Percentiles rank a stretch among this genome's conserved stretches.
Evolutionary conservation across 2,329 filamentous ascomycete genomes (phyloP).

Genomic region (Bipolaris victoriae): DNA sequence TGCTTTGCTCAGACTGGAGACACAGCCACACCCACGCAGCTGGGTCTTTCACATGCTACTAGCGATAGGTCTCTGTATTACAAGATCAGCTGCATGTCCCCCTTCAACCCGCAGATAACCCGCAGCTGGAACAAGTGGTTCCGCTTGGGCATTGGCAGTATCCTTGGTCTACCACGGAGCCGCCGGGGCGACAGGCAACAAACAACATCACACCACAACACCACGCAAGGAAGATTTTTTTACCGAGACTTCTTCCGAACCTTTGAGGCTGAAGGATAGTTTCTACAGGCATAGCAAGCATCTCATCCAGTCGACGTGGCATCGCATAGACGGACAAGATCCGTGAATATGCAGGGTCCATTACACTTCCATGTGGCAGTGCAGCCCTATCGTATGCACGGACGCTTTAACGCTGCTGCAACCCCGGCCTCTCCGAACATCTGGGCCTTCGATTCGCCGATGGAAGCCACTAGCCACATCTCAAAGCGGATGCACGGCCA

Average conservation of each 20-base stretch:
- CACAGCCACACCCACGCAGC: slow-evolving; percentile 14
- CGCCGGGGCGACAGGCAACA: slow-evolving; percentile 4
- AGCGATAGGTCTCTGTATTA: background rate
- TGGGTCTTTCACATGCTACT: slow-evolving; percentile 6
- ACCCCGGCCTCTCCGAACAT: slow-evolving; percentile 25
- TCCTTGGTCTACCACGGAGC: slow-evolving; percentile 2
- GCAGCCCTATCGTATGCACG: slow-evolving; percentile 29
- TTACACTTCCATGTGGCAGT: slow-evolving; percentile 21
- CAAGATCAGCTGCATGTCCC: background rate
- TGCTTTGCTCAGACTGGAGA: slow-evolving; percentile 20
- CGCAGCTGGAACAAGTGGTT: slow-evolving; percentile 14
- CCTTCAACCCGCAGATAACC: slow-evolving; percentile 13
- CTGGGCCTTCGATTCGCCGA: slow-evolving; percentile 18
- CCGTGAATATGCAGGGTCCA: slow-evolving; percentile 23
- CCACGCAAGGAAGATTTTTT: slow-evolving; percentile 23
- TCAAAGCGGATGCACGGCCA: slow-evolving; percentile 18
- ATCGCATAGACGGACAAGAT: slow-evolving; percentile 19
- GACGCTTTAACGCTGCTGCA: slow-evolving; percentile 7
- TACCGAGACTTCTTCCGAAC: slow-evolving; percentile 8
- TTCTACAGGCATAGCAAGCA: slow-evolving; percentile 19
- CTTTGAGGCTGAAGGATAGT: slow-evolving; percentile 12
- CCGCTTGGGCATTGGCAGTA: slow-evolving; percentile 7
- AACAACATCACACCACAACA: background rate
- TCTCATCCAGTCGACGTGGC: slow-evolving; percentile 19
- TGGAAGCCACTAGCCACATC: slow-evolving; percentile 32